phyloP scores from a whole-genome alignment of 345 rosid species.

The Syzygium aqueum region DNA sequence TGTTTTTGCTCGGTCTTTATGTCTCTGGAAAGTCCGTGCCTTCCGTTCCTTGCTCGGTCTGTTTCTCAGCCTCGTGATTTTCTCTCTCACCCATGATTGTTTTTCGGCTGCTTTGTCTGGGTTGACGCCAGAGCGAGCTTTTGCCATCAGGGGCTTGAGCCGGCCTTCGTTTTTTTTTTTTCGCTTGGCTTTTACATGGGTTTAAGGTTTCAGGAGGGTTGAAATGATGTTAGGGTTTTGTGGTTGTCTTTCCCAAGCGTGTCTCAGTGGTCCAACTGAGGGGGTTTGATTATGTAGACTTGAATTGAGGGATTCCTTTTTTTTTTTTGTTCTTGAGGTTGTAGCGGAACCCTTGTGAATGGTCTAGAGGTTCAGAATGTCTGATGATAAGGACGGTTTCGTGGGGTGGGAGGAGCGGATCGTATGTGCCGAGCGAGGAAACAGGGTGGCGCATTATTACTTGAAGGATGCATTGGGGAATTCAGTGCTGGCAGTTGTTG shows the following conservation, averaged over 20 bases:
- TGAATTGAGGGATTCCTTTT: not conserved
- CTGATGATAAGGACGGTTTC: slow-evolving; percentile 10
- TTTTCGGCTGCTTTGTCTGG: not conserved
- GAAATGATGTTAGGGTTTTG: not conserved
- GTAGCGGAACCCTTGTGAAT: not conserved
- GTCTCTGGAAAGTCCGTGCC: not conserved
- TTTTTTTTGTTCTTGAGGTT: not conserved
- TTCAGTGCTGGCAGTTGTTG: slow-evolving; percentile 31
- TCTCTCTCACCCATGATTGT: not conserved
- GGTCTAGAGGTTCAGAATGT: slow-evolving; percentile 10
- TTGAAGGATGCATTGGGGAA: slow-evolving; percentile 24
- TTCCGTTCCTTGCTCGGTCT: not conserved
- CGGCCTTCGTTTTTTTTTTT: not conserved
- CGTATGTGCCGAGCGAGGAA: slow-evolving; percentile 32
- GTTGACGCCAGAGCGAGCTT: not conserved
- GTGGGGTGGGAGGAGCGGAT: slow-evolving; percentile 41
- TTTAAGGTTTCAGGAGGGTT: not conserved
- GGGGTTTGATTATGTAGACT: not conserved
- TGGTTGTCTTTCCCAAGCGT: not conserved
- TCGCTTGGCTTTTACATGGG: not conserved
- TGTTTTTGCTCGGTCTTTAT: not conserved
- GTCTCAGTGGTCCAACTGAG: not conserved
- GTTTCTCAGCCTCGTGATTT: not conserved
- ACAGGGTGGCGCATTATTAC: slow-evolving; percentile 32
- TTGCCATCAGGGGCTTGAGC: not conserved